phyloP scores from a whole-genome alignment of 2,329 filamentous ascomycete genomes.

The Lachnellula suecica region DNA sequence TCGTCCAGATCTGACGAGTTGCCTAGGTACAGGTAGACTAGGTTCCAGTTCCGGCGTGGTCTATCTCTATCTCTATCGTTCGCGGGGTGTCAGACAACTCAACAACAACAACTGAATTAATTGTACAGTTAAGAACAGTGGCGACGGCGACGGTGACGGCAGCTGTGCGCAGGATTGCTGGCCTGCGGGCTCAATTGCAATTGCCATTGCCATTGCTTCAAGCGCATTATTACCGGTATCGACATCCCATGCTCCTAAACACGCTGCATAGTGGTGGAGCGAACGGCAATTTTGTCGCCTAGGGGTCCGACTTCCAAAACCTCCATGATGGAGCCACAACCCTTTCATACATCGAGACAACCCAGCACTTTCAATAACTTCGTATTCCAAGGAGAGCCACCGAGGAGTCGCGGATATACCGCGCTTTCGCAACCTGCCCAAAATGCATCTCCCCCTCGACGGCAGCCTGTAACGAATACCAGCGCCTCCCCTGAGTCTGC shows the following conservation, averaged over 20 bases:
- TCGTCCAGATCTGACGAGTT: no score
- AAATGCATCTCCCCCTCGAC: slow-evolving; percentile 13
- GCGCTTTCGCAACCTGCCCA: slow-evolving; percentile 6
- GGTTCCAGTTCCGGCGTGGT: no score
- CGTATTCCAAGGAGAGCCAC: neutral
- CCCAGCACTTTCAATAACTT: neutral
- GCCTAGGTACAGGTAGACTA: no score
- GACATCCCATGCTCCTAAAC: neutral
- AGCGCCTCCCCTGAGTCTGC: slow-evolving; percentile 7
- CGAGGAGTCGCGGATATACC: slow-evolving; percentile 2
- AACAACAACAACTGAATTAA: no score
- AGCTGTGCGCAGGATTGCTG: no score
- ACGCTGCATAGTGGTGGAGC: neutral
- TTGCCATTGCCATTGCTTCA: no score
- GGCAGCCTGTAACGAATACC: neutral
- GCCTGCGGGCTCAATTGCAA: no score
- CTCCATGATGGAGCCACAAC: neutral
- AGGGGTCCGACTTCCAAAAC: neutral
- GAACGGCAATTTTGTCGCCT: neutral
- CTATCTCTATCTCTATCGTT: no score
- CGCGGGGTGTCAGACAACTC: no score
- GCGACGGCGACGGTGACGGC: no score
- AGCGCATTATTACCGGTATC: no score
- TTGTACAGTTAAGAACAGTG: no score
- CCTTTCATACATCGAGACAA: neutral